Conservation (phyloP, 2,329 filamentous ascomycete genomes). For the Arthrobotrys entomopaga region DNA sequence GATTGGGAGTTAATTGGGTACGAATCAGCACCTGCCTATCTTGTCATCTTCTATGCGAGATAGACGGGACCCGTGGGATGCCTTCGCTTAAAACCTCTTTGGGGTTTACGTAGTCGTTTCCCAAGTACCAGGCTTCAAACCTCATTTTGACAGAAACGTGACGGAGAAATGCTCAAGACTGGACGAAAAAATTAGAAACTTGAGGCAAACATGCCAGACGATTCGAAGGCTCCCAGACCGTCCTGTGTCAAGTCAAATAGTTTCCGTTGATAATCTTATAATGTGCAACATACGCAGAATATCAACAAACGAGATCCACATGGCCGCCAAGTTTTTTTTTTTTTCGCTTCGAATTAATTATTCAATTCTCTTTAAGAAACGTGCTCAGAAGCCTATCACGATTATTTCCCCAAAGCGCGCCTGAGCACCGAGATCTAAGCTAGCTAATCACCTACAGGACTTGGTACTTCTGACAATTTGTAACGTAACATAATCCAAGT, state of each 20-base stretch:
- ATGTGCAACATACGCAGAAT: background rate
- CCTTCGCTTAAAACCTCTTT: slow-evolving; percentile 54
- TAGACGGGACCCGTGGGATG: slow-evolving; percentile 54
- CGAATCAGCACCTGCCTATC: slow-evolving; percentile 41
- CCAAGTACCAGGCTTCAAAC: slow-evolving; percentile 16
- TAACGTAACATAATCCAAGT: background rate
- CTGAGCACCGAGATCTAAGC: slow-evolving; percentile 20
- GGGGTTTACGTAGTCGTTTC: slow-evolving; percentile 15
- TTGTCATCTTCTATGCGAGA: slow-evolving; percentile 50
- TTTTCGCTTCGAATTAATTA: slow-evolving; percentile 37
- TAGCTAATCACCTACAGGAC: slow-evolving; percentile 5
- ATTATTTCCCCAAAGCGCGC: slow-evolving; percentile 19
- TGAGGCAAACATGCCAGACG: background rate
- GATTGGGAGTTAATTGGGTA: slow-evolving; percentile 14
- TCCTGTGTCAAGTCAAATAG: slow-evolving; percentile 49
- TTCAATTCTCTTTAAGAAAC: slow-evolving; percentile 44
- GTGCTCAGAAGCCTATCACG: slow-evolving; percentile 53
- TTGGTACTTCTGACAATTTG: slow-evolving; percentile 6
- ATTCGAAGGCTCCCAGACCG: background rate
- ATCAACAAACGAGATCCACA: background rate
- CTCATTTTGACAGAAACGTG: slow-evolving; percentile 25
- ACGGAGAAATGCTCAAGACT: background rate
- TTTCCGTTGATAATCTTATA: slow-evolving; percentile 42
- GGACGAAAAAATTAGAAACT: background rate
- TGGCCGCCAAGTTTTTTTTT: too few species aligned